Base-by-base conservation (phyloP, 768 basidiomycete genomes). In the Podaxis carcinomalis region DNA sequence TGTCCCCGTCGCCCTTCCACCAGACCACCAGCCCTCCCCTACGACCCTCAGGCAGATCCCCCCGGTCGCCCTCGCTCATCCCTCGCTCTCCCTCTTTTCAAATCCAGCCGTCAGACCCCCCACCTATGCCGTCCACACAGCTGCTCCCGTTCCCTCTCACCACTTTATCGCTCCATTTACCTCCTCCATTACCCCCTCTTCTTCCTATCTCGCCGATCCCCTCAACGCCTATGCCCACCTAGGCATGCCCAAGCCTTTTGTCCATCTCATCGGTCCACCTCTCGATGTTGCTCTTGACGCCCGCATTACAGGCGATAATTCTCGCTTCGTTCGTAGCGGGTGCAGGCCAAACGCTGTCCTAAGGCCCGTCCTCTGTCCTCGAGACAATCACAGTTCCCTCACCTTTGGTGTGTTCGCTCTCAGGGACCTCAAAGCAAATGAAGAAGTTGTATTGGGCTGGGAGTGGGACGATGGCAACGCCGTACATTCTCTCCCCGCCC, bases 401-500 rank as follows among this genome's bases (percentile, higher is more conserved):
- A 75, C 80, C 0, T 95, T 97, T 68, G 93, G 86, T 0, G 77
- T 97, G 0, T 95, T 94, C 64, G 91, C 95, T 1, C 73, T 87
- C 16, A 74, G 85, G 10, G 89, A 92, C 63, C 79, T 98, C 64
- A 82, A 81, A 57, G 83, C 83, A 36, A 81, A 89, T 51, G 93
- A 95, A 64, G 95, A 98, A 74, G 83, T 98, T 19, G 85, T 95
- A 0, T 74, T 98, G 0, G 90, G 90, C 0, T 98, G 95, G 94
- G 94, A 97, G 70, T 98, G 95, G 95, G 95, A 98, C 66, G 95
- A 98, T 67, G 86, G 86, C 1, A 90, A 93, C 68, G 86, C 88
- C 0, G 83, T 95, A 0, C 95, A 96, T 72, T 76, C 79, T 62
- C 75, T 93, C 0, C 90, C 85, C n/a, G 85, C 85, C 6, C 72